Conservation (phyloP, 2,329 filamentous ascomycete genomes). For the Colletotrichum filicis region DNA sequence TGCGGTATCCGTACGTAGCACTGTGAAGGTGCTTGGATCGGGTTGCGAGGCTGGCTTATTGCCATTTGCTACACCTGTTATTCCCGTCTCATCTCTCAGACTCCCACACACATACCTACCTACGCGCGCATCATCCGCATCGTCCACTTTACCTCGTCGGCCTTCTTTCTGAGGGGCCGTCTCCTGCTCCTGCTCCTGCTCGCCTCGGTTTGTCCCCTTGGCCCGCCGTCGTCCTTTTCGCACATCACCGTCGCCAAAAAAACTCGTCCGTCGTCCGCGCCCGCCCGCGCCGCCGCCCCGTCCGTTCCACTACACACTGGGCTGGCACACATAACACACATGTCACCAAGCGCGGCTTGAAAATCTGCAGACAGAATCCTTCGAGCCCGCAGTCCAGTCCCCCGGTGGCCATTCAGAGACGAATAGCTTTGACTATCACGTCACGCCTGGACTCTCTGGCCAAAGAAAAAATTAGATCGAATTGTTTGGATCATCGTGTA, state of each 20-base stretch:
- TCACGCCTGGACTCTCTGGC: conserved; percentile 1
- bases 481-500: background rate
- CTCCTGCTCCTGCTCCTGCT: background rate
- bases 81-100: background rate
- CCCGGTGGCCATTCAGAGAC: background rate
- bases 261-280: background rate
- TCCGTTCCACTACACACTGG: background rate
- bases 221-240: background rate
- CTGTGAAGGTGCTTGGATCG: too few species aligned
- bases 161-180: background rate
- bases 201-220: background rate
- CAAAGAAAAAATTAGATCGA: background rate
- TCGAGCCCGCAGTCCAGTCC: background rate
- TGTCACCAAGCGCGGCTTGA: conserved; percentile 14
- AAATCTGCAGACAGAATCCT: background rate
- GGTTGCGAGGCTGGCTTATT: background rate
- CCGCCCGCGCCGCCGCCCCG: background rate
- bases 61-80: background rate
- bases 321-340: background rate
- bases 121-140: background rate
- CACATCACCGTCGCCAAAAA: background rate
- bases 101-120: background rate
- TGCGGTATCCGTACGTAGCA: too few species aligned
- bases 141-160: background rate
- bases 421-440: conserved; percentile 14